Percentiles rank a stretch among this genome's conserved stretches.
Evolutionary conservation across 495 filamentous ascomycete species (phyloP).

Genomic region (Penicillium manginii): DNA sequence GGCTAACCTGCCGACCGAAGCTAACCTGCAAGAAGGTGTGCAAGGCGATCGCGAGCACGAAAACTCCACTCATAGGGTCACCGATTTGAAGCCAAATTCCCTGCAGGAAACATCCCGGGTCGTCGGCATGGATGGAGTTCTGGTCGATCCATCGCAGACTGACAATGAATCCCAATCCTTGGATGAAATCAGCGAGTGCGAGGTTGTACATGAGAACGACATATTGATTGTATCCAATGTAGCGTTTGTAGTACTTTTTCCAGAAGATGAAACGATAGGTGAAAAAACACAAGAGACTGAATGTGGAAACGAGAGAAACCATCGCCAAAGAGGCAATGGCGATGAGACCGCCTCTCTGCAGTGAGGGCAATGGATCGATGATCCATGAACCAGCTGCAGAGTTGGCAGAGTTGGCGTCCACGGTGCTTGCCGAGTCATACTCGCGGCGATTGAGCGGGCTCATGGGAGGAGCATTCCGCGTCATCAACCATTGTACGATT

Average conservation of each 20-base stretch:
- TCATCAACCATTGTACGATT: conserved; percentile 13
- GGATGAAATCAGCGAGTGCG: conserved; percentile 69
- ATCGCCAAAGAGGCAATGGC: conserved; percentile 54
- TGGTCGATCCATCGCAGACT: conserved; percentile 57
- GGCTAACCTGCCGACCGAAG: conserved; percentile 52
- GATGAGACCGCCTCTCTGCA: conserved; percentile 49
- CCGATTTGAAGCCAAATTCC: conserved; percentile 68
- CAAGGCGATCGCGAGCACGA: conserved; percentile 63
- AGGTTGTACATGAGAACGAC: conserved; percentile 72
- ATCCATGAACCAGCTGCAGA: conserved; percentile 24
- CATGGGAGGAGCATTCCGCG: background rate
- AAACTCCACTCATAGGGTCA: conserved; percentile 65
- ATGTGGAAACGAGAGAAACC: conserved; percentile 57
- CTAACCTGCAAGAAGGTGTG: conserved; percentile 66
- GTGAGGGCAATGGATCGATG: conserved; percentile 44
- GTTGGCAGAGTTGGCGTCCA: conserved; percentile 21
- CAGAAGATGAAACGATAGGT: conserved; percentile 56
- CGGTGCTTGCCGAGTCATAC: conserved; percentile 7
- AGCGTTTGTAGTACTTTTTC: conserved; percentile 41
- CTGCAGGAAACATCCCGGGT: conserved; percentile 62
- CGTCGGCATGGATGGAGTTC: conserved; percentile 54
- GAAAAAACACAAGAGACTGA: conserved; percentile 50
- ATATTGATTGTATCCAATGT: conserved; percentile 62
- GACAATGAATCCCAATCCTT: conserved; percentile 63
- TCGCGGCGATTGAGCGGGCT: conserved; percentile 7